Evolutionary conservation across 192 early-diverging fungal species (phyloP), one percentile per base, ranked within the genome.

Genomic region (Linnemannia zychae): DNA sequence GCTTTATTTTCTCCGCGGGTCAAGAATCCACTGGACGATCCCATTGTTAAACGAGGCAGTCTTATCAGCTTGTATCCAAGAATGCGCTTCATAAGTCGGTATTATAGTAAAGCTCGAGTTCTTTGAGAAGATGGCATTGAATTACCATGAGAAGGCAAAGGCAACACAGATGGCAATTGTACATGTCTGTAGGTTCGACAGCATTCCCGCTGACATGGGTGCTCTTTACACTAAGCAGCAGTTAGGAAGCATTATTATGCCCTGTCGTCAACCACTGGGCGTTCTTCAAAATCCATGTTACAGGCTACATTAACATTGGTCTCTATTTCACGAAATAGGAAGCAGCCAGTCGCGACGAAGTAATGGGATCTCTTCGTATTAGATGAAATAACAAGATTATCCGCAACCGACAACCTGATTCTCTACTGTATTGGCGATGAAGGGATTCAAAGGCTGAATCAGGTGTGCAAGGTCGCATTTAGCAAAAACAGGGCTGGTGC

Each of bases 41-140:
- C n/a, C n/a, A n/a, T n/a, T n/a, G n/a, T n/a, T n/a, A n/a, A n/a
- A n/a, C n/a, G n/a, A n/a, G n/a, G n/a, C n/a, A n/a, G n/a, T n/a
- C n/a, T n/a, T n/a, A n/a, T n/a, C n/a, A n/a, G n/a, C n/a, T n/a
- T n/a, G n/a, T n/a, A n/a, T n/a, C n/a, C n/a, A n/a, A n/a, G n/a
- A n/a, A n/a, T n/a, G n/a, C n/a, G n/a, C n/a, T n/a, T n/a, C n/a
- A n/a, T n/a, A n/a, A 44, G 90, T 92, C 31, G 92, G 92, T 74
- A 90, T 92, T 70, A 89, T 89, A 44, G 91, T 90, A 31, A 91
- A 93, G 74, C 88, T 92, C 7, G 93, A 94, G 77, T 93, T 95
- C 77, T 87, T 93, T 68, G 93, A 95, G 74, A 81, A 88, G 44
- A 92, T 93, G 90, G 89, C 88, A 47, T 82, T 89, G 44, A 87